These are phyloP conservation scores for Microbotryum silenes-acaulis DNA, from an alignment of 1,284 basidiomycete species.

Conservation along the genomic window DNA sequence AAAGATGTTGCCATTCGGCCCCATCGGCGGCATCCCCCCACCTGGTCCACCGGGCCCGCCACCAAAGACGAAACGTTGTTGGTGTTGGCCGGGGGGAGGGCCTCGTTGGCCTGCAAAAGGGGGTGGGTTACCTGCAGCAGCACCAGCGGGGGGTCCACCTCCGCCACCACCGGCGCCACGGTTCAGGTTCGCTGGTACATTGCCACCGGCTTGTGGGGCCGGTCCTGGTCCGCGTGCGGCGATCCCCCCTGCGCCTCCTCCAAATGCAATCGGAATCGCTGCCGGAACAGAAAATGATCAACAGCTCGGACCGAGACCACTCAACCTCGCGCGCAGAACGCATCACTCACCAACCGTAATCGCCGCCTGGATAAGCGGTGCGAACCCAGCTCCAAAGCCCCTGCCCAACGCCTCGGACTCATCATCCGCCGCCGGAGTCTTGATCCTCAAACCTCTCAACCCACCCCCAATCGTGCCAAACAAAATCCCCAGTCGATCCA, in stretches of 20 bases:
- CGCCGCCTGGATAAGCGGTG: too few species aligned
- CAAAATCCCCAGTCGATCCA: not conserved
- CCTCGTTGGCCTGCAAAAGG: not conserved
- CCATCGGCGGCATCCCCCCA: not conserved
- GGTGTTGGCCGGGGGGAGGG: not conserved
- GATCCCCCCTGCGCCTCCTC: not conserved
- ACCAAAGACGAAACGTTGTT: not conserved
- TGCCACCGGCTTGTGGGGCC: not conserved
- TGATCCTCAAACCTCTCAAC: not conserved
- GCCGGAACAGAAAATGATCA: too few species aligned
- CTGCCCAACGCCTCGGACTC: not conserved
- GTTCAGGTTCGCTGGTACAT: not conserved
- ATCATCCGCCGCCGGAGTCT: conserved; percentile 4
- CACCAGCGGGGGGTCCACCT: not conserved
- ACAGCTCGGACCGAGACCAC: too few species aligned
- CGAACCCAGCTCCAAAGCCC: too few species aligned
- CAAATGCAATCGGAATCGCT: too few species aligned
- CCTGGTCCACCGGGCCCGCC: not conserved
- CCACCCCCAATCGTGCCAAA: conserved; percentile 1
- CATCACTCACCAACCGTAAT: too few species aligned
- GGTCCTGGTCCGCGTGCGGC: not conserved
- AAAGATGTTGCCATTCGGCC: too few species aligned
- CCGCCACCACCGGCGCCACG: not conserved
- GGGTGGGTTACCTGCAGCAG: not conserved
- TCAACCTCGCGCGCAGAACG: too few species aligned